These are phyloP conservation scores for Harringtonia aguacate DNA, from an alignment of 2,329 filamentous ascomycete species.

Conservation along the genomic window DNA sequence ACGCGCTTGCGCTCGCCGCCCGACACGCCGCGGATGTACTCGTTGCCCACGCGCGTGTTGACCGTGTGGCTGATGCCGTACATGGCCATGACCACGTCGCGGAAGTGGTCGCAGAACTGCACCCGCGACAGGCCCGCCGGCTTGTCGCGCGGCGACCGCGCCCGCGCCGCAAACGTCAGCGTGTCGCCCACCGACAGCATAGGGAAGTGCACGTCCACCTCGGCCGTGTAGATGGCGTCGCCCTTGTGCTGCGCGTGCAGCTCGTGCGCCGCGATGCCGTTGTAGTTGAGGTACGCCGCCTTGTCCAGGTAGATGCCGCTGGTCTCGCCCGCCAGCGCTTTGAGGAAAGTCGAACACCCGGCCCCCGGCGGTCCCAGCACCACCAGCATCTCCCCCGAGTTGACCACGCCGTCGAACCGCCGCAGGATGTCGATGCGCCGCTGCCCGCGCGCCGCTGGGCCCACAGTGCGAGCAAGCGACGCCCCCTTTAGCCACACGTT, in stretches of 20 bases:
- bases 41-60: slow-evolving; percentile 67
- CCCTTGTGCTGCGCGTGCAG: slow-evolving; percentile 71
- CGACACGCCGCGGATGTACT: slow-evolving; percentile 63
- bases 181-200: slow-evolving; percentile 68
- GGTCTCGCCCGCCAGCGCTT: slow-evolving; percentile 71
- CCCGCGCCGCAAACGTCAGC: slow-evolving; percentile 65
- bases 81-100: slow-evolving; percentile 65
- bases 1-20: slow-evolving; percentile 64
- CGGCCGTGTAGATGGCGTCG: slow-evolving; percentile 77
- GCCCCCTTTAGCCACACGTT: slow-evolving; percentile 45
- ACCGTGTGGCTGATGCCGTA: slow-evolving; percentile 64
- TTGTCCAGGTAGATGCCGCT: slow-evolving; percentile 66
- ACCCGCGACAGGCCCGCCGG: slow-evolving; percentile 45
- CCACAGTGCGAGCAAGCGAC: slow-evolving; percentile 30
- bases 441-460: slow-evolving; percentile 39
- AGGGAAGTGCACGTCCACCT: slow-evolving; percentile 74
- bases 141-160: slow-evolving; percentile 51
- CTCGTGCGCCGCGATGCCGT: slow-evolving; percentile 58
- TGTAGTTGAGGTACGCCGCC: slow-evolving; percentile 67
- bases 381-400: slow-evolving; percentile 63
- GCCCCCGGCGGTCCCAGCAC: slow-evolving; percentile 60
- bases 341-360: slow-evolving; percentile 73
- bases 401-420: slow-evolving; percentile 55
- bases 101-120: slow-evolving; percentile 45
- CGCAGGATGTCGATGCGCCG: slow-evolving; percentile 56